Conservation (phyloP, 2,329 filamentous ascomycete genomes). For the Verticillium isaacii region DNA sequence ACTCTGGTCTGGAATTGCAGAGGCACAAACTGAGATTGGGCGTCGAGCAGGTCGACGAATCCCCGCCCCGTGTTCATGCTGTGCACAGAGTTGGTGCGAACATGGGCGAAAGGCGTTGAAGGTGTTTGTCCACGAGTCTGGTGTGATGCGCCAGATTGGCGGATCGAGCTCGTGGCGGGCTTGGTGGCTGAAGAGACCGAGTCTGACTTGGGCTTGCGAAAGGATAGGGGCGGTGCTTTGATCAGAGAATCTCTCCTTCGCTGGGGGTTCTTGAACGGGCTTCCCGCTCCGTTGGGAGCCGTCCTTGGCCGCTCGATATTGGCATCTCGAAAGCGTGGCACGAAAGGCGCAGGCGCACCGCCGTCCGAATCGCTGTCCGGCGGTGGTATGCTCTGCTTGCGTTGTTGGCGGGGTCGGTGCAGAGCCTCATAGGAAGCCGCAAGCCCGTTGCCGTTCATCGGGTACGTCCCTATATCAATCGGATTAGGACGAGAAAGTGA, state of each 20-base stretch:
- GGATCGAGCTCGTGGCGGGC: constrained; percentile 1
- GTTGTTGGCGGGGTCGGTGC: constrained; percentile 24
- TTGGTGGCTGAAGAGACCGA: constrained; percentile 5
- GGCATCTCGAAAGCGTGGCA: constrained; percentile 23
- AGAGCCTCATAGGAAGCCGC: constrained; percentile 28
- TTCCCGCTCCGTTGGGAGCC: constrained; percentile 19
- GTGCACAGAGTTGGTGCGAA: constrained; percentile 25
- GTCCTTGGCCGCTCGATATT: constrained; percentile 29
- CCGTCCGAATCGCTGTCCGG: constrained; percentile 15
- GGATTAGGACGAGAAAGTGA: not conserved
- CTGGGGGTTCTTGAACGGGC: constrained; percentile 3
- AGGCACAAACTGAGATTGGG: constrained; percentile 46
- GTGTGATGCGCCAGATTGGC: constrained; percentile 1
- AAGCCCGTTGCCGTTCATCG: constrained; percentile 34
- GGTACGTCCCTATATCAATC: constrained; percentile 28
- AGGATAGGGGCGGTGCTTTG: constrained; percentile 10
- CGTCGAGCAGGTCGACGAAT: constrained; percentile 53
- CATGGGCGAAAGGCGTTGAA: constrained; percentile 17
- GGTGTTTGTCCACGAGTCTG: constrained; percentile 9
- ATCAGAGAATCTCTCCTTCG: constrained; percentile 11
- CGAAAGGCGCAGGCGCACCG: constrained; percentile 21
- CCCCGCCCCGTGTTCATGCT: constrained; percentile 22
- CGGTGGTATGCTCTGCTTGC: constrained; percentile 19
- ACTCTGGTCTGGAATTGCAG: constrained; percentile 44
- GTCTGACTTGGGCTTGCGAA: constrained; percentile 8